Base-by-base conservation (phyloP, 2,329 filamentous ascomycete species). In the Teratosphaeria destructans region DNA sequence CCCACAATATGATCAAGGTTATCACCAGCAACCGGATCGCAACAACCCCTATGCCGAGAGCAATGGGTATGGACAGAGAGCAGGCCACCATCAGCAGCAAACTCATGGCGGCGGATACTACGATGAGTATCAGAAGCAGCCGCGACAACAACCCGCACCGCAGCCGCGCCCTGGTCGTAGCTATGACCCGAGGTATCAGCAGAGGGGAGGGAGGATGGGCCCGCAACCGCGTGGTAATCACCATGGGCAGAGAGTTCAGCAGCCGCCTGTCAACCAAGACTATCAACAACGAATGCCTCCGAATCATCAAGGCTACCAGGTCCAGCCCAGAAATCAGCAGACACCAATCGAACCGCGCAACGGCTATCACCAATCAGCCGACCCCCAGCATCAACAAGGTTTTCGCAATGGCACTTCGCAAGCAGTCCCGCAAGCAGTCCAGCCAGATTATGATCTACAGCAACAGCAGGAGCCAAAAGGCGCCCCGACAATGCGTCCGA, bases 31-130 rank as follows among this genome's bases (percentile, higher is more conserved):
- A 57, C 14, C 35, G 39, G 37, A 43, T 27, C 57, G 59, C 23
- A 19, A 57, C 39, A 52, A 60, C n/a, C 59, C 54, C 35, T 74
- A 71, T 67, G 67, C 71, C 49, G 66, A 72, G 35, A 70, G 67
- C 60, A 66, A 67, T 39, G 57, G 64, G 47, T 47, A 60, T 29
- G 60, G 59, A 64, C 67, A 59, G 61, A 62, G 52, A n/a, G 53
- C 55, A 27, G 23, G 29, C 29, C 55, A 54, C 35, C 16, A 52
- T 7, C 47, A 55, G 55, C 57, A 62, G 52, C 32, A 60, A 55
- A 47, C 54, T 52, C 35, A 57, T 49, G 53, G 58, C 27, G n/a
- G 57, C 29, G 56, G 60, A 12, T 59, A 57, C 54, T 73, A 71
- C 67, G 68, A 71, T 43, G 65, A 72, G 35, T 70, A 65, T 59